Evolutionary conservation across 2,329 filamentous ascomycete genomes (phyloP), one percentile per base, ranked within the genome.

Genomic region (Diaporthe longicolla): DNA sequence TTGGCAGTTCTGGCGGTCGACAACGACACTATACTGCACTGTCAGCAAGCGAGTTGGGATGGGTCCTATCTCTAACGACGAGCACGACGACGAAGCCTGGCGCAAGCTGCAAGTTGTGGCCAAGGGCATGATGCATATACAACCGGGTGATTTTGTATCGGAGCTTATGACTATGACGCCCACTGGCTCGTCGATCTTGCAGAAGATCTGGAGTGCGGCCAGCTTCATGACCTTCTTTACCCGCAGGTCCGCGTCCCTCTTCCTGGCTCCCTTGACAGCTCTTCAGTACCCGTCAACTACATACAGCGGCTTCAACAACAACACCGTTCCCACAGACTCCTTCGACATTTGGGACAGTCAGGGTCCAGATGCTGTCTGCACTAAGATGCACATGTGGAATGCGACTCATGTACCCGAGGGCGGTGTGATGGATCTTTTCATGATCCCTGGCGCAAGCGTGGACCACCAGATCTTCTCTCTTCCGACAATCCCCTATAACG

Each of bases 401-500:
- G 85, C 90, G 3, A 85, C 84, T 2, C 80, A 84, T 40, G 40
- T 76, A 10, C 79, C 82, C 52, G 76, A 79, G 2, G 79, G 77
- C 1, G 78, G 84, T 29, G 80, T 84, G 11, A 85, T 85, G 78
- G 88, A 89, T 75, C 81, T 93, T 8, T 86, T 93, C 74, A 87
- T 93, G 84, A 85, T 93, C 58, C 90, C 90, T 0, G 91, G 91
- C 26, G 90, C 90, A 0, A 85, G 89, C 1, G 90, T 93, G 0
- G 89, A 92, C 79, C 89, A 93, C 77, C 87, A 90, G 76, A 91
- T 92, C 70, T 93, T 85, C 76, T 87, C 90, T 0, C 83, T 91
- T 37, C 90, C 90, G 2, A 92, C 90, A 2, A 91, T 93, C 71
- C 85, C 86, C n/a, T 87, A 87, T 76, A 92, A 93, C 79, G 86